A percentile compares a stretch with the other conserved stretches of the same genome.
These are phyloP conservation scores for Arabidopsis suecica DNA, from an alignment of 345 rosid genomes.

Conservation along the genomic window DNA sequence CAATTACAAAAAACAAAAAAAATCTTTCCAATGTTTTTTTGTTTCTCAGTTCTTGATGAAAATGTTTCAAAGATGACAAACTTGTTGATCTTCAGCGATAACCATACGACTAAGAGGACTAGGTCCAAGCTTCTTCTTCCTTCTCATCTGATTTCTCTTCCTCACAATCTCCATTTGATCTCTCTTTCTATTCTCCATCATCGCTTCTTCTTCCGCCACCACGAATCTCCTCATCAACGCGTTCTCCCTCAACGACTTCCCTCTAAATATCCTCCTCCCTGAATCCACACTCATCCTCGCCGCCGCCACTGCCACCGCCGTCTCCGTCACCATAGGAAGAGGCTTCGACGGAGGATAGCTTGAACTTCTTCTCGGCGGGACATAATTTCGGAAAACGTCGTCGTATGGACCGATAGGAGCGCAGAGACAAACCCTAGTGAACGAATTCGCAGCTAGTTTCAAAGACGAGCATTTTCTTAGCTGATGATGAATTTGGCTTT, in stretches of 20 bases:
- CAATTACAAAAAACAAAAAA: not conserved
- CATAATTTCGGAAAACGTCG: conserved; percentile 72
- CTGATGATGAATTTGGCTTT: conserved; percentile 43
- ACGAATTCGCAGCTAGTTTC: conserved; percentile 68
- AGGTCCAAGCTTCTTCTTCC: conserved; percentile 83
- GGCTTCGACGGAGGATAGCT: conserved; percentile 82
- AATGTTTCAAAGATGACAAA: conserved; percentile 10
- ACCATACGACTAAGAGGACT: conserved; percentile 90
- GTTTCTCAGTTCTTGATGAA: not conserved
- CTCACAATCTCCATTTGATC: conserved; percentile 86
- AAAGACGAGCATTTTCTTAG: conserved; percentile 78
- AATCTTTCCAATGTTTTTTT: not conserved
- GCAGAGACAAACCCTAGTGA: conserved; percentile 89
- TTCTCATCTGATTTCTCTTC: conserved; percentile 63
- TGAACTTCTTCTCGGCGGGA: conserved; percentile 86
- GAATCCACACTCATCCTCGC: conserved; percentile 56
- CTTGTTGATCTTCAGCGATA: conserved; percentile 51
- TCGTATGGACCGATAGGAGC: conserved; percentile 89
- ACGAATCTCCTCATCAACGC: conserved; percentile 94
- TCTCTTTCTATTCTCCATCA: conserved; percentile 81
- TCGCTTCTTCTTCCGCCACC: conserved; percentile 85
- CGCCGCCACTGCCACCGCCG: conserved; percentile 1
- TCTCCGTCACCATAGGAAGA: conserved; percentile 38
- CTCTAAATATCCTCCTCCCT: conserved; percentile 77
- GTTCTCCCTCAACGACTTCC: conserved; percentile 86